A percentile compares a stretch with the other conserved stretches of the same genome.
phyloP scores from a whole-genome alignment of 306 rosid genomes.

The Fagus crenata region DNA sequence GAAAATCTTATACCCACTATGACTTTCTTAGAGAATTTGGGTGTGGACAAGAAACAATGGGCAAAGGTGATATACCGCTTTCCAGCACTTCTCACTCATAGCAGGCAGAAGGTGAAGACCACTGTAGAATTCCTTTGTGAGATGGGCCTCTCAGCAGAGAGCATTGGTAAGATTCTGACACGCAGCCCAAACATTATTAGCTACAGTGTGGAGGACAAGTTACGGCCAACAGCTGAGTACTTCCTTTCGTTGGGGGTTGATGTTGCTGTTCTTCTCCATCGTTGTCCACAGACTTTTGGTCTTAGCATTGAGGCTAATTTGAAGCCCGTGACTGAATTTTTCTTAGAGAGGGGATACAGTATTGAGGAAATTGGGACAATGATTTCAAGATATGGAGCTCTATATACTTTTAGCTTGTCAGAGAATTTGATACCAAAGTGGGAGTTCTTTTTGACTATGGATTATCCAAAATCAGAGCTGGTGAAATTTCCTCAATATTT shows the following conservation, averaged over 20 bases:
- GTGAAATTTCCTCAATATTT: constrained; percentile 87
- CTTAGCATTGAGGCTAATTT: constrained; percentile 78
- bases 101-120: constrained; percentile 67
- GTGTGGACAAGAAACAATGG: constrained; percentile 90
- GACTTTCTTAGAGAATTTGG: constrained; percentile 73
- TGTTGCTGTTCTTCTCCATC: constrained; percentile 61
- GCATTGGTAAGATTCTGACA: constrained; percentile 76
- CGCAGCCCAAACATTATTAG: constrained; percentile 74
- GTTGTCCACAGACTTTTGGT: constrained; percentile 73
- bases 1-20: constrained; percentile 83
- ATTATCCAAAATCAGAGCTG: constrained; percentile 62
- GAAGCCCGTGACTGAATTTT: constrained; percentile 76
- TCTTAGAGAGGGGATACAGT: constrained; percentile 71
- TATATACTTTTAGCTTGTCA: constrained; percentile 72
- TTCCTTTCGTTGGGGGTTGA: constrained; percentile 79
- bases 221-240: constrained; percentile 77
- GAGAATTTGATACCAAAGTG: constrained; percentile 73
- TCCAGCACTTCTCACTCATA: constrained; percentile 80
- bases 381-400: constrained; percentile 75
- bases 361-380: constrained; percentile 68
- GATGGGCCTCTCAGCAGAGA: constrained; percentile 68
- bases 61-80: constrained; percentile 82
- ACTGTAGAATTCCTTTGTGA: constrained; percentile 60
- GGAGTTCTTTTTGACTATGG: constrained; percentile 80
- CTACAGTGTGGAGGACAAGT: constrained; percentile 83